phyloP scores from a whole-genome alignment of 1,284 basidiomycete genomes.

The Leccinum griseonigrum region DNA sequence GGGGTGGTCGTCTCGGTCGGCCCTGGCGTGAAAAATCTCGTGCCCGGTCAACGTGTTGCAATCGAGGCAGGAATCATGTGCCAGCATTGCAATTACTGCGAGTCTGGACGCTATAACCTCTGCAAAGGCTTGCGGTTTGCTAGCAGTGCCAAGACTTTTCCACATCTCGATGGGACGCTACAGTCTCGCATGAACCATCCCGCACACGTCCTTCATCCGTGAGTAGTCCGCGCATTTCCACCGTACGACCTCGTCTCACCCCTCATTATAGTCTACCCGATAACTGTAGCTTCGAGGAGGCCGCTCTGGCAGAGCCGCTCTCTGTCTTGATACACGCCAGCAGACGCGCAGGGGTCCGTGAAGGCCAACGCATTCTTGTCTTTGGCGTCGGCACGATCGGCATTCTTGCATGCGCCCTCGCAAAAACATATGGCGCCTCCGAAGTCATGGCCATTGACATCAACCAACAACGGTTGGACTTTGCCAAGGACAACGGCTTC shows the following conservation, averaged over 20 bases:
- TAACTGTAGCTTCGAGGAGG: conserved; percentile 71
- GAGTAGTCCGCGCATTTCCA: conserved; percentile 35
- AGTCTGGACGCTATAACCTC: conserved; percentile 88
- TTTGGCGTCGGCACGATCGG: conserved; percentile 93
- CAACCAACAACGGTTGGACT: conserved; percentile 76
- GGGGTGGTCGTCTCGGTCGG: conserved; percentile 79
- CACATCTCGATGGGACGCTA: conserved; percentile 91
- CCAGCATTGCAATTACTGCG: conserved; percentile 65
- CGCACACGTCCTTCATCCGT: conserved; percentile 82
- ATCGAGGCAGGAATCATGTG: conserved; percentile 94
- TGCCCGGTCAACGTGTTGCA: conserved; percentile 86
- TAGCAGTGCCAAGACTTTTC: conserved; percentile 86
- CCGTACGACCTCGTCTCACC: conserved; percentile 12
- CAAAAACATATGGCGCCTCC: conserved; percentile 68
- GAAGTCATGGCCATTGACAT: conserved; percentile 83
- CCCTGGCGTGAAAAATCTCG: conserved; percentile 60
- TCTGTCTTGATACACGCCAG: conserved; percentile 86
- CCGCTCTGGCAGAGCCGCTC: conserved; percentile 88
- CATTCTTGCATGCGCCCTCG: conserved; percentile 80
- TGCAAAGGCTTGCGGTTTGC: conserved; percentile 89
- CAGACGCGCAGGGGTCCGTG: conserved; percentile 60
- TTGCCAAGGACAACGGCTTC: conserved; percentile 74
- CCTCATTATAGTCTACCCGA: conserved; percentile 65
- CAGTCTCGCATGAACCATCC: conserved; percentile 90
- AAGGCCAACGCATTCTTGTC: conserved; percentile 75